Conservation (phyloP, 2,329 filamentous ascomycete species). For the Clarireedia hainanense region DNA sequence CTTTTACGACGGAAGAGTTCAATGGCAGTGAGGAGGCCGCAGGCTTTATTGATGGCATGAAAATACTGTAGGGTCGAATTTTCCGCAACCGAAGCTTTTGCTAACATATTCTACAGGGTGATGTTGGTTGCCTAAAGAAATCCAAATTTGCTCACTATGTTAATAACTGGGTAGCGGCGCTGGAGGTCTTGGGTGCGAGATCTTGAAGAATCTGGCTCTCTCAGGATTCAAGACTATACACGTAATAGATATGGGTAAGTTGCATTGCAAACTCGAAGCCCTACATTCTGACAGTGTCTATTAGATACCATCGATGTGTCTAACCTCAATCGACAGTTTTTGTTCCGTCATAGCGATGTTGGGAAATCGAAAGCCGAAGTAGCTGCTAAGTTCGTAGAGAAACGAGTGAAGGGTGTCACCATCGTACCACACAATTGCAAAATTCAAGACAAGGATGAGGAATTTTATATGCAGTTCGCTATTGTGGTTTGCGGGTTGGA, state of each 20-base stretch:
- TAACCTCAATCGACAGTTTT: conserved; percentile 94
- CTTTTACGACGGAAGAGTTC: conserved; percentile 63
- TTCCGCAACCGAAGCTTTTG: conserved; percentile 13
- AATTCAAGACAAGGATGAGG: conserved; percentile 94
- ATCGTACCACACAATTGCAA: conserved; percentile 92
- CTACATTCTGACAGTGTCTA: conserved; percentile 8
- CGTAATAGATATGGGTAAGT: conserved; percentile 92
- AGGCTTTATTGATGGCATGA: conserved; percentile 57
- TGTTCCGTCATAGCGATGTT: conserved; percentile 87
- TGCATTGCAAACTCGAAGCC: background rate
- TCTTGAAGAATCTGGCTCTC: conserved; percentile 89
- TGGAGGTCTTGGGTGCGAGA: conserved; percentile 90
- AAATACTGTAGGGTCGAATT: conserved; percentile 53
- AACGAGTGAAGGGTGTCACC: conserved; percentile 77
- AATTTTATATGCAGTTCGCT: conserved; percentile 96
- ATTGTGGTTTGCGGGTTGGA: conserved; percentile 90
- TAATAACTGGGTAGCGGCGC: conserved; percentile 57
- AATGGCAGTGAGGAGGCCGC: conserved; percentile 42
- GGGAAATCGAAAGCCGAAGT: conserved; percentile 91
- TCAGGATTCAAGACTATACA: conserved; percentile 96
- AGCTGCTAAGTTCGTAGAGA: conserved; percentile 85
- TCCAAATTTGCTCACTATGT: background rate
- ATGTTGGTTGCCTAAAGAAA: conserved; percentile 25
- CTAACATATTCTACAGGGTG: conserved; percentile 16
- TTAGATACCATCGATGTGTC: conserved; percentile 96